Evolutionary conservation across 2,329 filamentous ascomycete species (phyloP).

Genomic region (Aspergillus vadensis): DNA sequence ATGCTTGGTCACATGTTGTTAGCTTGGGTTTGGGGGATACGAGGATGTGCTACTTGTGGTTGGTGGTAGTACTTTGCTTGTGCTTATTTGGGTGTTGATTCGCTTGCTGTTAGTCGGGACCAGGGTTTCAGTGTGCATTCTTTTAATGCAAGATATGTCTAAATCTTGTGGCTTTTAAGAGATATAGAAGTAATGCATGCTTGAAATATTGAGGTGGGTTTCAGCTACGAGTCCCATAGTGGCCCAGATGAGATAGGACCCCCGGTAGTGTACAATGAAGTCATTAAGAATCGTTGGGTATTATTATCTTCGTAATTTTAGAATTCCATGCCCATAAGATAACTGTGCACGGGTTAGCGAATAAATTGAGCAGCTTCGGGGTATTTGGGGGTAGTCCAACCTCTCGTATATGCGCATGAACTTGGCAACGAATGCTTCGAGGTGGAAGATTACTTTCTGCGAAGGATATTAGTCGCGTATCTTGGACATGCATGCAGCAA

Average conservation of each 20-base stretch:
- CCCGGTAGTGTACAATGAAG: slow-evolving; percentile 26
- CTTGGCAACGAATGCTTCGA: slow-evolving; percentile 97
- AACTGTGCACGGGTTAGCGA: slow-evolving; percentile 42
- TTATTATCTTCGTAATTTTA: slow-evolving; percentile 29
- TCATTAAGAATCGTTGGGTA: slow-evolving; percentile 33
- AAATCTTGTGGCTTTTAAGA: too few species aligned
- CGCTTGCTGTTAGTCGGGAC: too few species aligned
- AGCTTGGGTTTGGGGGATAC: not conserved
- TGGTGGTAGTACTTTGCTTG: not conserved
- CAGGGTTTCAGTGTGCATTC: too few species aligned
- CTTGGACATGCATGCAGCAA: too few species aligned
- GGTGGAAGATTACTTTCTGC: slow-evolving; percentile 91
- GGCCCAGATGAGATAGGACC: not conserved
- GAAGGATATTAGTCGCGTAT: slow-evolving; percentile 10
- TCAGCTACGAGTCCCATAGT: not conserved
- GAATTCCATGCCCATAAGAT: slow-evolving; percentile 76
- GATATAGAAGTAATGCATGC: too few species aligned
- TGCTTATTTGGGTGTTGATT: not conserved
- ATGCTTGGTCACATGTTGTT: not conserved
- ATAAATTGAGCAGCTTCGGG: slow-evolving; percentile 31
- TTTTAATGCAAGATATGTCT: too few species aligned
- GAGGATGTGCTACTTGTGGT: not conserved
- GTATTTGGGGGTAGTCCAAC: slow-evolving; percentile 51
- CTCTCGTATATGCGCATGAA: slow-evolving; percentile 97
- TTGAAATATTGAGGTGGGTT: too few species aligned